Evolutionary conservation across 257 asterid species (phyloP), one percentile per base, ranked within the genome.

Genomic region (Solanum tarijense): DNA sequence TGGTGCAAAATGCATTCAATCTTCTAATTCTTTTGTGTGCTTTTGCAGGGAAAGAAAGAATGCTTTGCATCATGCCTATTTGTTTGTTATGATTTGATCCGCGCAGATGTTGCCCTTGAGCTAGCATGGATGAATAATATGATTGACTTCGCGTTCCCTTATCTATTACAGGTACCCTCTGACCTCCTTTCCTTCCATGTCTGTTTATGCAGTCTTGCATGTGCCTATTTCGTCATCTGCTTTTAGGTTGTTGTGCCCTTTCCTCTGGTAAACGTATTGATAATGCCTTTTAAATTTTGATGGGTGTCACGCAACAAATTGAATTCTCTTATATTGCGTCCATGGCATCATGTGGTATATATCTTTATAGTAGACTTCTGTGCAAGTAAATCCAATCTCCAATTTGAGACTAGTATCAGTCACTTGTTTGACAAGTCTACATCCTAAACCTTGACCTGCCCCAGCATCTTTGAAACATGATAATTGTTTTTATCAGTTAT

Each of bases 41-140:
- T 48, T 88, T 78, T 91, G 92, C 92, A 97, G 99, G 99, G 99
- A 35, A 97, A 97, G 94, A 97, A 96, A 95, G 99, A 97, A 90
- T 97, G 99, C 92, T 97, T 96, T 29, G 96, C 99, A 0, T 96
- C 99, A 4, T 97, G 99, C 97, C 98, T 97, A 89, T 97, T 96
- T 89, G 99, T 97, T 85, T 97, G 99, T 89, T 97, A 97, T 34
- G 99, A 97, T 85, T 90, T 96, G 91, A 94, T 97, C 72, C 99
- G 99, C 66, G 89, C 97, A 3, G 99, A 97, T 90, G 98, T 97
- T 85, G 99, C 95, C n/a, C 97, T 97, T 83, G 99, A 97, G 90
- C 97, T 97, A 36, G 99, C 99, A 79, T 98, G 99, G 99, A 93
- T 95, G 93, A 94, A 98, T 86, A 96, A 98, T 91, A 96, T 95